phyloP scores from a whole-genome alignment of 2,329 filamentous ascomycete genomes.

The Ilyonectria sp. region DNA sequence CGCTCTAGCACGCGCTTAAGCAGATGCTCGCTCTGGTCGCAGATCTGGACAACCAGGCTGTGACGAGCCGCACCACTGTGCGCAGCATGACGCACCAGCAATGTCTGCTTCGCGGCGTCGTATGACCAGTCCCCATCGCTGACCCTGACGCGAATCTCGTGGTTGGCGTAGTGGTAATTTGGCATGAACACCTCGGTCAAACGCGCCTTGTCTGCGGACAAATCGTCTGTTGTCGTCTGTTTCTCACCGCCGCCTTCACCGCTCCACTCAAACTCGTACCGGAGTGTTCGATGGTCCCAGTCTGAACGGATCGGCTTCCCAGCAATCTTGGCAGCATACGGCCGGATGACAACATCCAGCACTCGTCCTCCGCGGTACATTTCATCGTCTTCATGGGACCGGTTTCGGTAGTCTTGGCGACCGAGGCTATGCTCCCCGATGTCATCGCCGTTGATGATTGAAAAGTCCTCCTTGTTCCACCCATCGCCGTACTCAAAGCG shows the following conservation, averaged over 20 bases:
- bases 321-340: constrained; percentile 59
- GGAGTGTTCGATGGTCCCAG: constrained; percentile 54
- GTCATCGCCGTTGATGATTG: constrained; percentile 55
- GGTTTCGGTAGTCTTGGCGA: constrained; percentile 53
- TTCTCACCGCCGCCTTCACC: constrained; percentile 34
- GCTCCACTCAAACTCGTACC: constrained; percentile 54
- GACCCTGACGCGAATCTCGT: constrained; percentile 47
- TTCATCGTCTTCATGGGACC: constrained; percentile 51
- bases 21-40: constrained; percentile 43
- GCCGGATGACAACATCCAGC: constrained; percentile 57
- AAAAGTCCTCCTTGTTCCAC: constrained; percentile 62
- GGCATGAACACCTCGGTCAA: constrained; percentile 58
- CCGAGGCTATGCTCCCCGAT: constrained; percentile 46
- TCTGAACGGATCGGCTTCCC: constrained; percentile 53
- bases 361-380: constrained; percentile 57
- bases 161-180: constrained; percentile 54
- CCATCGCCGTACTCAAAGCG: constrained; percentile 57
- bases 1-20: constrained; percentile 29
- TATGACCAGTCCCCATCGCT: constrained; percentile 52
- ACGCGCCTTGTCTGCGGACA: constrained; percentile 36
- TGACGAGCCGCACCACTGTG: constrained; percentile 26
- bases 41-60: constrained; percentile 45
- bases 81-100: constrained; percentile 45
- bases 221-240: constrained; percentile 35
- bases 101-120: constrained; percentile 48